A percentile compares a stretch with the other conserved stretches of the same genome.
Evolutionary conservation across 2,329 filamentous ascomycete species (phyloP).

Genomic region (Aureobasidium uvarum): DNA sequence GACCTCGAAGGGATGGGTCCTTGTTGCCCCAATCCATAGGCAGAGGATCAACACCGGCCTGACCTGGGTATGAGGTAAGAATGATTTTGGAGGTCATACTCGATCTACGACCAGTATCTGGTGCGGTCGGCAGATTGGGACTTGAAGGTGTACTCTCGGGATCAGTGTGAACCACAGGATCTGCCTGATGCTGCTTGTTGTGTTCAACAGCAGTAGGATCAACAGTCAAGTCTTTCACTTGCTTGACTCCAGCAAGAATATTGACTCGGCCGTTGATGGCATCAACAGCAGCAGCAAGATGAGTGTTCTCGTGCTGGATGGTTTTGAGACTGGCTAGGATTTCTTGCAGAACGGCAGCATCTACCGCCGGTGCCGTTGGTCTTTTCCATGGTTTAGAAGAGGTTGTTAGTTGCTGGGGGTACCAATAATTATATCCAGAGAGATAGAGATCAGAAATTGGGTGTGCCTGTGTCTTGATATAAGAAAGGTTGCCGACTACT

Average conservation of each 20-base stretch:
- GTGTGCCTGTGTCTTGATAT: background rate
- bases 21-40: slow-evolving; percentile 81
- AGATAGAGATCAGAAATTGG: background rate
- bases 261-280: slow-evolving; percentile 62
- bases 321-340: slow-evolving; percentile 56
- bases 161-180: background rate
- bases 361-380: background rate
- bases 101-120: slow-evolving; percentile 33
- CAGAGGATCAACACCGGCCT: slow-evolving; percentile 90
- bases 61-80: slow-evolving; percentile 84
- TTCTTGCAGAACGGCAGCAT: slow-evolving; percentile 48
- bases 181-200: slow-evolving; percentile 13
- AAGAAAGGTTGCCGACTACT: slow-evolving; percentile 4
- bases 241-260: slow-evolving; percentile 58
- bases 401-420: background rate
- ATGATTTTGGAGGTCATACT: slow-evolving; percentile 60
- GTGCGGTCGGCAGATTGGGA: background rate
- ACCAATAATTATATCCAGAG: background rate
- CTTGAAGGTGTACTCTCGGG: background rate
- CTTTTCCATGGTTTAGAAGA: slow-evolving; percentile 5
- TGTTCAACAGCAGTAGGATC: slow-evolving; percentile 30
- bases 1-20: slow-evolving; percentile 73
- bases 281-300: slow-evolving; percentile 58
- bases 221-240: slow-evolving; percentile 53
- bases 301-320: slow-evolving; percentile 56